A percentile compares a stretch with the other conserved stretches of the same genome.
Evolutionary conservation across 2,329 filamentous ascomycete species (phyloP).

Genomic region (Ophiosphaerella narmari): DNA sequence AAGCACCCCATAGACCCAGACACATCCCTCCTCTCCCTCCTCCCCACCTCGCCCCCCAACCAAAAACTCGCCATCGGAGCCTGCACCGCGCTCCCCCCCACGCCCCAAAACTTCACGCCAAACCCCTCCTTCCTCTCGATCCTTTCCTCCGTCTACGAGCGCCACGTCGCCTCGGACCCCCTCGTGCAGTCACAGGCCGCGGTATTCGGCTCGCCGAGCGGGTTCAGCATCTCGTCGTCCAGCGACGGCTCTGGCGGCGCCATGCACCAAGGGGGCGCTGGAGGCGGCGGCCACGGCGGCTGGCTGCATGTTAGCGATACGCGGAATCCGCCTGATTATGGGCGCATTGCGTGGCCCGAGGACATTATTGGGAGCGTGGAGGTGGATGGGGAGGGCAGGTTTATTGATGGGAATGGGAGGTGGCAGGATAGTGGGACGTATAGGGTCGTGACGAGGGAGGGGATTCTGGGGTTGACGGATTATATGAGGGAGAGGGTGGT

Average conservation of each 20-base stretch:
- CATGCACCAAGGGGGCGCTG: constrained; percentile 62
- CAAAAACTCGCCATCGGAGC: constrained; percentile 60
- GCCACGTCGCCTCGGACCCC: constrained; percentile 61
- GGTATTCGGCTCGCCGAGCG: constrained; percentile 63
- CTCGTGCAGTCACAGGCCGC: constrained; percentile 62
- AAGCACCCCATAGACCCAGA: constrained; percentile 46
- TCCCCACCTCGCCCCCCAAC: constrained; percentile 60
- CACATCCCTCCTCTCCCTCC: constrained; percentile 59
- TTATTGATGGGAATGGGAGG: constrained; percentile 60
- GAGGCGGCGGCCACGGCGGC: constrained; percentile 62
- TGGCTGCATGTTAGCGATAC: constrained; percentile 67
- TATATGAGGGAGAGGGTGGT: constrained; percentile 30
- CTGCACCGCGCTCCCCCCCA: constrained; percentile 60
- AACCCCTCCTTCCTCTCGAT: constrained; percentile 62
- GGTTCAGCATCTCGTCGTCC: constrained; percentile 56
- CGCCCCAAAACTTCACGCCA: constrained; percentile 59
- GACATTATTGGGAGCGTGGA: constrained; percentile 70
- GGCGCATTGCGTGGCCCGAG: constrained; percentile 67
- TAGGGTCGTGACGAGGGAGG: constrained; percentile 63
- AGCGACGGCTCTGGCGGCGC: constrained; percentile 60
- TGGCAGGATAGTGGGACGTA: constrained; percentile 69
- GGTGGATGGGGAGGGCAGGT: constrained; percentile 62
- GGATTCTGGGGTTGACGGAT: constrained; percentile 49
- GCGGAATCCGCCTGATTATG: constrained; percentile 65
- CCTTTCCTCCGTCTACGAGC: constrained; percentile 59